Evolutionary conservation across 352 stramenopile genomes (phyloP), one percentile per base, ranked within the genome.

Genomic region (Halophytophthora polymorphica): DNA sequence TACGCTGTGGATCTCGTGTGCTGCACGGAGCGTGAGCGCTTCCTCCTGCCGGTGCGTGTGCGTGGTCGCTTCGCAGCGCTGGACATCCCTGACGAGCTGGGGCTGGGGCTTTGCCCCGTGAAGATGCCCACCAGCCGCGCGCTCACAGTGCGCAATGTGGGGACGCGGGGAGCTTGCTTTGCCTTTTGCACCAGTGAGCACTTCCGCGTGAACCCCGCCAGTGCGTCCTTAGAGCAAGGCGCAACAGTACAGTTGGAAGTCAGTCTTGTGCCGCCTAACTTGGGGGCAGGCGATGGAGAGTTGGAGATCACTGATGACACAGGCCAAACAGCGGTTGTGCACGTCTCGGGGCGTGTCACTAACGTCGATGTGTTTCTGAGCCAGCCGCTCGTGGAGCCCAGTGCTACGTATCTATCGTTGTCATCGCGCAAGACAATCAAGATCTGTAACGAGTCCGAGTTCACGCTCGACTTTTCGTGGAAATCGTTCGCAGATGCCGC

Each of bases 1-100:
- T 96, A 98, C 52, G 62, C 74, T 0, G 50, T 90, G 13, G 92
- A 98, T 22, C 73, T 98, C 29, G 73, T 98, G n/a, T 97, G 90
- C 57, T 83, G 73, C 48, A 98, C 95, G 1, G 93, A 98, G 61
- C 75, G 94, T 15, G 93, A 98, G 63, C 93, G 91, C n/a, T 98
- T 98, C 51, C 34, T 96, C 25, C 65, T 98, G 5, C 92, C 93
- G 13, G 67, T 98, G 22, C 80, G 74, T 19, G 91, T 92, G 8
- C 66, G 85, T 21, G 95, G 95, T 0, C 74, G 74, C 1, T 83
- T 82, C 43, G 82, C 92, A 6, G 84, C 73, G n/a, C 64, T 98
- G 19, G 82, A 92, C 53, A 83, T 98, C 46, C 88, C 93, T 0
- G 92, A 98, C 56, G 66, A 93, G 35, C 69, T 98, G 28, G 61